Percentiles rank a stretch among this genome's conserved stretches.
Evolutionary conservation across 768 basidiomycete genomes (phyloP).

Genomic region (Lactarius hatsudake): DNA sequence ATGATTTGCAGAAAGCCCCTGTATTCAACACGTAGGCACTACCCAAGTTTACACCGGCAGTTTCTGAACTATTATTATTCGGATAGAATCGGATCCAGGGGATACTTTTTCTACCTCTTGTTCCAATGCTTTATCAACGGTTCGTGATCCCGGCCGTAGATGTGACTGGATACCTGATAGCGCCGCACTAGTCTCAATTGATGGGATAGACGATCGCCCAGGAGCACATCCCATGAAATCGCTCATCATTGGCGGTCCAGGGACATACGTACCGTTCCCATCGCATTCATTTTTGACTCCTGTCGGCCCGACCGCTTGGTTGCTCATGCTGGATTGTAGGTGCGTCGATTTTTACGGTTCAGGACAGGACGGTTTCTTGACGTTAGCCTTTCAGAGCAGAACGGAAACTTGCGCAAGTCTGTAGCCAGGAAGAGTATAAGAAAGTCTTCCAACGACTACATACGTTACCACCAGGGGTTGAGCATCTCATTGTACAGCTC

Average conservation of each 20-base stretch:
- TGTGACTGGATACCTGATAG: conserved; percentile 12
- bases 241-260: conserved; percentile 68
- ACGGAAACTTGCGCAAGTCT: conserved; percentile 77
- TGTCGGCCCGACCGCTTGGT: conserved; percentile 71
- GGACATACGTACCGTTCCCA: conserved; percentile 74
- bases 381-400: conserved; percentile 61
- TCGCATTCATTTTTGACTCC: conserved; percentile 82
- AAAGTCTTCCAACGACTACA: conserved; percentile 65
- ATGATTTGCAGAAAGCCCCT: conserved; percentile 68
- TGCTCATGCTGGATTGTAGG: conserved; percentile 84
- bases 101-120: conserved; percentile 89
- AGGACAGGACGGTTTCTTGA: conserved; percentile 14
- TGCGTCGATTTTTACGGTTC: conserved; percentile 35
- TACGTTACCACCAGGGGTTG: conserved; percentile 58
- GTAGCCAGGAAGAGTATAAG: conserved; percentile 68
- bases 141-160: conserved; percentile 34
- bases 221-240: conserved; percentile 67
- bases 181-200: conserved; percentile 54
- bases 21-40: conserved; percentile 61
- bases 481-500: conserved; percentile 82
- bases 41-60: neutral
- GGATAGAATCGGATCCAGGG: conserved; percentile 72
- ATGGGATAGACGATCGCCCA: conserved; percentile 64
- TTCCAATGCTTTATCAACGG: conserved; percentile 92
- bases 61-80: neutral